Evolutionary conservation across 176 grass and related monocot species (phyloP).

Genomic region (Oryza australiensis): DNA sequence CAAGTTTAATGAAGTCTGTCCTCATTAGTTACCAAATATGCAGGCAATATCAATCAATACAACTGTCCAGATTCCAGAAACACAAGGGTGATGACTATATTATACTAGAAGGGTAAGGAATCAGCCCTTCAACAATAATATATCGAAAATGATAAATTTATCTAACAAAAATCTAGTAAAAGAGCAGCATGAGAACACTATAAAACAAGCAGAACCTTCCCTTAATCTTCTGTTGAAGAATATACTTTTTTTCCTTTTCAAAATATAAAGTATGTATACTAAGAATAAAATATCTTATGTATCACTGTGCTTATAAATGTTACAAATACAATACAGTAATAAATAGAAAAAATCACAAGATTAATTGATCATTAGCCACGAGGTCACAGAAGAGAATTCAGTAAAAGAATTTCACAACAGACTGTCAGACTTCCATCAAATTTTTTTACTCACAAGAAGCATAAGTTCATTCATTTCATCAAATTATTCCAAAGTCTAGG

Average conservation of each 20-base stretch:
- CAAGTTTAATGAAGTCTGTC: constrained; percentile 15
- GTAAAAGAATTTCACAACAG: constrained; percentile 15
- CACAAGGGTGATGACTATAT: constrained; percentile 1
- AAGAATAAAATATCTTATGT: constrained; percentile 19
- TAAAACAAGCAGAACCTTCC: constrained; percentile 8
- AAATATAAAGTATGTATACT: neutral
- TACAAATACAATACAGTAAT: neutral
- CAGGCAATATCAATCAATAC: neutral
- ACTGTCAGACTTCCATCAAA: constrained; percentile 7
- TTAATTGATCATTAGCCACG: neutral
- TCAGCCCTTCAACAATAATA: neutral
- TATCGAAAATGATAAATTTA: neutral
- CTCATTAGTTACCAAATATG: neutral
- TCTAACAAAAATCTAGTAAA: neutral
- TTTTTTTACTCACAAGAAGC: neutral
- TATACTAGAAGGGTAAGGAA: constrained; percentile 2
- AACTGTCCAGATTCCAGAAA: constrained; percentile 16
- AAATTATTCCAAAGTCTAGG: neutral
- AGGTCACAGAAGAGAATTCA: neutral
- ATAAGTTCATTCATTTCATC: constrained; percentile 21
- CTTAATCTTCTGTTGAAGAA: neutral
- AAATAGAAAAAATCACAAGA: neutral
- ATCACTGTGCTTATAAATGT: neutral
- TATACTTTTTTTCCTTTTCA: neutral
- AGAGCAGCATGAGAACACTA: neutral